phyloP scores from a whole-genome alignment of 805 yeast species.

The Candida incommunis region DNA sequence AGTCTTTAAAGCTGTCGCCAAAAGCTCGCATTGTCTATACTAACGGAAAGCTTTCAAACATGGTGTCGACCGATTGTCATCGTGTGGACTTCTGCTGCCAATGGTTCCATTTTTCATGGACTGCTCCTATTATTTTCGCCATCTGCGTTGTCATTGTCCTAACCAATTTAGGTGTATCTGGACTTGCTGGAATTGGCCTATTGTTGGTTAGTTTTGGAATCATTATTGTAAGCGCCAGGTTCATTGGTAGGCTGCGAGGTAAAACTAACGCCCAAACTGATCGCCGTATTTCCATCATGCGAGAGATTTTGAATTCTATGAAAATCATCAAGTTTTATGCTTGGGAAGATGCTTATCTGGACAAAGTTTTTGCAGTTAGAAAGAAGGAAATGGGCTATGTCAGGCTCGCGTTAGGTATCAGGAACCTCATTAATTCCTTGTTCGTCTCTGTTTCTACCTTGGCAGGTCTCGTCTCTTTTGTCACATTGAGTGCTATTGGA shows the following conservation, averaged over 20 bases:
- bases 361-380: constrained; percentile 42
- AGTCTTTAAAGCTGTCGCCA: constrained; percentile 48
- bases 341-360: constrained; percentile 75
- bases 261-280: constrained; percentile 58
- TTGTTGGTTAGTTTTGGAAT: constrained; percentile 21
- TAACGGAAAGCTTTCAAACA: constrained; percentile 55
- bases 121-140: constrained; percentile 16
- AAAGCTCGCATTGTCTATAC: constrained; percentile 47
- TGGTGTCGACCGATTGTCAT: constrained; percentile 70
- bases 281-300: constrained; percentile 55
- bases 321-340: constrained; percentile 78
- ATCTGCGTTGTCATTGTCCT: constrained; percentile 52
- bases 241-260: constrained; percentile 40
- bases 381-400: constrained; percentile 46
- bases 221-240: constrained; percentile 34
- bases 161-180: constrained; percentile 55
- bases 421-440: constrained; percentile 50
- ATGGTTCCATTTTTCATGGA: constrained; percentile 11
- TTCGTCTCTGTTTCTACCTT: constrained; percentile 56
- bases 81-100: constrained; percentile 35
- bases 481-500: constrained; percentile 32
- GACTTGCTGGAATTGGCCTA: constrained; percentile 57
- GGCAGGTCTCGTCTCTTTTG: constrained; percentile 51
- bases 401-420: constrained; percentile 46
- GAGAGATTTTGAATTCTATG: constrained; percentile 66